Base-by-base conservation (phyloP, 768 basidiomycete genomes). In the Gloeostereum incarnatum region DNA sequence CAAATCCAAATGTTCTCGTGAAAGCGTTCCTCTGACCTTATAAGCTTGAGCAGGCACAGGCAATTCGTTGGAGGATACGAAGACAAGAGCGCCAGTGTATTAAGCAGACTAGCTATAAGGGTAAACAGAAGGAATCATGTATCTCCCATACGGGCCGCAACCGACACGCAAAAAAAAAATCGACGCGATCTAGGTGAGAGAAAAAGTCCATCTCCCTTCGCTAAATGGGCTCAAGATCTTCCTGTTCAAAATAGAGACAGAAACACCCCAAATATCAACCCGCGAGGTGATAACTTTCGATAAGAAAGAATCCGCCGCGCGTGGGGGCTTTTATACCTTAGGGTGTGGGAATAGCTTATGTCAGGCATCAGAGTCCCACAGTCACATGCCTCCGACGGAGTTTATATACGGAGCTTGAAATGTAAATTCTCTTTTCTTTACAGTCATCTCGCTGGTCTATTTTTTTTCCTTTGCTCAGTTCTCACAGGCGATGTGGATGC, bases 231-330 rank as follows among this genome's bases (percentile, higher is more conserved):
- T 40, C 38, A 40, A 40, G 31, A 17, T 24, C 17, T 22, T 26
- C n/a, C 38, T 29, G 31, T 18, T 6, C n/a, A n/a, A n/a, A n/a
- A 10, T 20, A 6, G 10, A 33, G 29, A 17, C 29, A 30, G 31
- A 33, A 26, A 23, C n/a, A 32, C 38, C 31, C 38, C 38, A 40
- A 40, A 40, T 40, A 40, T 40, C 38, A 32, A 40, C 38, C 38
- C 38, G 38, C 38, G 38, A 40, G 38, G 38, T 40, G 38, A 16
- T 21, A 35, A 40, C 38, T 40, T 40, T 38, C 37, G 37, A 38
- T 38, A 16, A 38, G 31, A 31, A n/a, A 10, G 18, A 24, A 23
- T 16, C 25, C 25, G 13, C 4, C 10, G 11, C 4, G 1, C 22
- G 1, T 7, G 1, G 36, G 24, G 2, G 23, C 23, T 26, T 37